Base-by-base conservation (phyloP, 2,329 filamentous ascomycete genomes). In the Fusarium virguliforme region DNA sequence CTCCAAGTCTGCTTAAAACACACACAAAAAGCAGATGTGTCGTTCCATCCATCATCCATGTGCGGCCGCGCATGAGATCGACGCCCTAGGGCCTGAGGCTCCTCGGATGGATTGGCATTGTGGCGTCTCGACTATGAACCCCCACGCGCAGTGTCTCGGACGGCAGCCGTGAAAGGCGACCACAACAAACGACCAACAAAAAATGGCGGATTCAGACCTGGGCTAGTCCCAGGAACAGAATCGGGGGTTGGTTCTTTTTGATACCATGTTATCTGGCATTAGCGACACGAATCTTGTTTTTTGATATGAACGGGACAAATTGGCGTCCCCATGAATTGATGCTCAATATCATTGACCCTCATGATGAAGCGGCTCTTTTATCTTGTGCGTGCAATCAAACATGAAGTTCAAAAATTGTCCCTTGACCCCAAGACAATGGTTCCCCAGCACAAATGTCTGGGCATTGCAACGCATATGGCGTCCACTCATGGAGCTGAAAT, bases 311-410 rank as follows among this genome's bases (percentile, higher is more conserved):
- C 32, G 64, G 59, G 68, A 58, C 64, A 63, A 18, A 60, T 62
- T 65, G 64, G 70, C 53, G 65, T 67, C 70, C 65, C 64, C 24
- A 74, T 66, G 64, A 75, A 75, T 46, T 75, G 63, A 64, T 70
- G 62, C 54, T 38, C 41, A 18, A 46, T 46, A 46, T 26, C 15
- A 26, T 46, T 18, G 18, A 18, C 18, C 12, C 13, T 46, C 41
- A 46, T 6, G 7, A 46, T 26, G 24, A 46, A 46, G 22, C 13
- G 41, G 63, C 43, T 60, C 60, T 54, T 65, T 34, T 62, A 13
- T n/a, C 18, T 12, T 34, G 15, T 26, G 12, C 54, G 12, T 24
- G 8, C 37, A 15, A 38, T 70, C 34, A 13, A 40, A 8, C 22
- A 38, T 51, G 15, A 37, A 41, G 22, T 8, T 32, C n/a, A 26